Evolutionary conservation across 371 early-diverging fungal species (phyloP), one percentile per base, ranked within the genome.

Genomic region (Mortierella sp.): DNA sequence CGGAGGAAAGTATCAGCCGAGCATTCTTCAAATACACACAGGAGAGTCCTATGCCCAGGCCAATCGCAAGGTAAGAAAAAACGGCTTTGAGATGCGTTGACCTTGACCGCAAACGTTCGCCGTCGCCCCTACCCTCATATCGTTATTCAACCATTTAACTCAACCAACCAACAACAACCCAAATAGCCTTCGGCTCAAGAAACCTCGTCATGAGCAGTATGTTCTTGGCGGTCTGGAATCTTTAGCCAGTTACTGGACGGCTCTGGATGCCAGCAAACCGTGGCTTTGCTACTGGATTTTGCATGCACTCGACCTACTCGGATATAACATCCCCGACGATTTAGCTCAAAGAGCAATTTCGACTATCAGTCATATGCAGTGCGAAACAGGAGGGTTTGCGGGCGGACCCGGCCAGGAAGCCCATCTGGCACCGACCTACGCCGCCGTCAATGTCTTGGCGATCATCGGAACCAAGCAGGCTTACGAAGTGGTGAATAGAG

Each of bases 231-330:
- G 83, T 4, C 43, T 92, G 8, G 71, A 83, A 8, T 65, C 81
- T 1, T 81, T 95, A 15, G 78, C 85, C 5, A 68, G 81, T n/a
- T 84, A 85, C 72, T 92, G 88, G 79, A 83, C 86, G 0, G 83
- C 83, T 0, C 84, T 98, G 43, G 97, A 96, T 75, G 93, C 99
- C 3, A 89, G 90, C 69, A 90, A 90, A 68, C 95, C 98, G 7
- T 98, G 98, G 98, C 64, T 98, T 12, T 73, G 87, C 2, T 97
- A 93, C 73, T 98, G 98, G 98, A 90, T 92, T 23, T 59, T 94
- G 14, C 96, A 97, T 63, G 80, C 94, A 0, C 81, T 97, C 15
- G 92, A 91, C 59, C 79, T 97, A 9, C 71, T 98, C 31, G 90
- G 87, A 21, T 66, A 80, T 43, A 69, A 64, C 19, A 64, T 90